These are phyloP conservation scores for Nakazawaea holstii DNA, from an alignment of 805 yeast genomes.

Conservation along the genomic window DNA sequence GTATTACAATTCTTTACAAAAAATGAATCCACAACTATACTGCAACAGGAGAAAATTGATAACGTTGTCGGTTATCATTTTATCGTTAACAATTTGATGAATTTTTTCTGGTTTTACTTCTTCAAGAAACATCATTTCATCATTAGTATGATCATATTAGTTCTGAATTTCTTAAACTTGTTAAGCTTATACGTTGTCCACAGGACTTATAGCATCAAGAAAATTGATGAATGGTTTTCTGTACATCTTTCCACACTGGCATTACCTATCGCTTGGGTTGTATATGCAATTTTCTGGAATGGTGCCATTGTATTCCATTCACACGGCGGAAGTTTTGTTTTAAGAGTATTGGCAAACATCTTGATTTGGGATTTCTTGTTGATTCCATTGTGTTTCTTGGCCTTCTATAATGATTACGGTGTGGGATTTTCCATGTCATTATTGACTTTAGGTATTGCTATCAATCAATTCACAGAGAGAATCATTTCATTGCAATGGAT, in stretches of 20 bases:
- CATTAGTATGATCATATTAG: conserved; percentile 50
- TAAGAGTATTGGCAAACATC: conserved; percentile 66
- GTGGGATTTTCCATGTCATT: conserved; percentile 55
- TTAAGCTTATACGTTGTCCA: conserved; percentile 50
- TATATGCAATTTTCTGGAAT: conserved; percentile 76
- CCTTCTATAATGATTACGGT: conserved; percentile 65
- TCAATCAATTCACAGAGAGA: conserved; percentile 65
- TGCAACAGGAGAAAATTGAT: conserved; percentile 27
- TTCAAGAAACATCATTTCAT: conserved; percentile 58
- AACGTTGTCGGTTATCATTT: conserved; percentile 55
- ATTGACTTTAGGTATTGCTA: conserved; percentile 59
- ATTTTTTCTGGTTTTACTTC: conserved; percentile 58
- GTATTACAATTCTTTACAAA: conserved; percentile 37
- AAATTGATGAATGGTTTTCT: conserved; percentile 45
- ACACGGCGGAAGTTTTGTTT: conserved; percentile 42
- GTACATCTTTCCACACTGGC: conserved; percentile 66
- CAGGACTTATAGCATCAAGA: conserved; percentile 52
- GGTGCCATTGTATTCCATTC: conserved; percentile 74
- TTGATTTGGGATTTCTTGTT: conserved; percentile 74
- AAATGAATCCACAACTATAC: conserved; percentile 14
- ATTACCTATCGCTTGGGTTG: conserved; percentile 69
- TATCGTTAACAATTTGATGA: conserved; percentile 52
- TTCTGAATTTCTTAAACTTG: conserved; percentile 56
- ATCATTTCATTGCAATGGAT: conserved; percentile 81
- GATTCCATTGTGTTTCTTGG: conserved; percentile 53